Conservation (phyloP, 495 filamentous ascomycete genomes). For the Aspergillus incahuasiensis region DNA sequence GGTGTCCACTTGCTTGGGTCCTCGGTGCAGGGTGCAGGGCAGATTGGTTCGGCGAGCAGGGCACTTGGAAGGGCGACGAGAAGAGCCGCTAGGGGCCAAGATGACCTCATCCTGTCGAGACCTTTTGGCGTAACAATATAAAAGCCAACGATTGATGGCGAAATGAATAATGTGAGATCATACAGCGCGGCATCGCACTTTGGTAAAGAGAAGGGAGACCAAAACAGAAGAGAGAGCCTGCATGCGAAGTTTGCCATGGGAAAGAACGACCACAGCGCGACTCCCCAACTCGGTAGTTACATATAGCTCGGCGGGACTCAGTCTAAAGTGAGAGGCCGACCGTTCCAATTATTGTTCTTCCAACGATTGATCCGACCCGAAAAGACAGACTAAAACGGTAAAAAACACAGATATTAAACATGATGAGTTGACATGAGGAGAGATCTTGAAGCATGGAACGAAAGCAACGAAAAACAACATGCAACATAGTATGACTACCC, state of each 20-base stretch:
- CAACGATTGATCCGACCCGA: too few relatives aligned
- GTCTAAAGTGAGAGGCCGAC: too few relatives aligned
- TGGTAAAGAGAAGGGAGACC: neutral
- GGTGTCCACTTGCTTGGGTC: conserved; percentile 9
- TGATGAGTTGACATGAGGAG: too few relatives aligned
- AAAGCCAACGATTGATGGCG: neutral
- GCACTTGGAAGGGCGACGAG: neutral
- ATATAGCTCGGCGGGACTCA: too few relatives aligned
- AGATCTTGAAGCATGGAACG: too few relatives aligned
- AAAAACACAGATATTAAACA: neutral
- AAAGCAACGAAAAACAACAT: neutral
- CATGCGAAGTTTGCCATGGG: neutral
- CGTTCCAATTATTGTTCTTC: too few relatives aligned
- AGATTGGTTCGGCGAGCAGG: neutral
- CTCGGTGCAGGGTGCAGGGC: conserved; percentile 3
- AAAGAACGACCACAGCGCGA: neutral
- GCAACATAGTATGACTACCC: too few relatives aligned
- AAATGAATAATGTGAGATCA: neutral
- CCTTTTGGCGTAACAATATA: neutral
- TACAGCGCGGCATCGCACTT: neutral
- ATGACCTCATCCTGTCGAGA: neutral
- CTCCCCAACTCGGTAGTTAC: neutral
- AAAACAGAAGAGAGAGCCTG: neutral
- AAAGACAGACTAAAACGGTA: too few relatives aligned
- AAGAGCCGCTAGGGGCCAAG: neutral